A percentile compares a stretch with the other conserved stretches of the same genome.
phyloP scores from a whole-genome alignment of 495 filamentous ascomycete genomes.

The Aspergillus sclerotioniger region DNA sequence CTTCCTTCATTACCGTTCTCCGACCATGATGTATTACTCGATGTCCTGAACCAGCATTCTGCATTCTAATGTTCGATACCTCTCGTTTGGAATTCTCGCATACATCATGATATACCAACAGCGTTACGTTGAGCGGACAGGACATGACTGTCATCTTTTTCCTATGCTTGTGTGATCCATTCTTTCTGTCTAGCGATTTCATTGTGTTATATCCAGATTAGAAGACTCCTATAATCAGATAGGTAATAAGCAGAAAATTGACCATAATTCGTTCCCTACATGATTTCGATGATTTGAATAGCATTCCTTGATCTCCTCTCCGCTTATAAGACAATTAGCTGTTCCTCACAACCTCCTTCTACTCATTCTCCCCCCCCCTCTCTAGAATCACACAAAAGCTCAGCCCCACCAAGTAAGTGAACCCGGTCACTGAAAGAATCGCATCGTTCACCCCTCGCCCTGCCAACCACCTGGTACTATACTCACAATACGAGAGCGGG shows the following conservation, averaged over 20 bases:
- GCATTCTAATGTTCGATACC: conserved; percentile 23
- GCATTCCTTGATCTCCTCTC: too few relatives aligned
- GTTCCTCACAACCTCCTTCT: too few relatives aligned
- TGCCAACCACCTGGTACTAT: too few relatives aligned
- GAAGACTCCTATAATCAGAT: neutral
- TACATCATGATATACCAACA: conserved; percentile 28
- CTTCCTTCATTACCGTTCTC: conserved; percentile 21
- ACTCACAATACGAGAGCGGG: too few relatives aligned
- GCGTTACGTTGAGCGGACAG: conserved; percentile 24
- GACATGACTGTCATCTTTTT: conserved; percentile 12
- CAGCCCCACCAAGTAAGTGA: too few relatives aligned
- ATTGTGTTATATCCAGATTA: conserved; percentile 4
- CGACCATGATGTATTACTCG: conserved; percentile 18
- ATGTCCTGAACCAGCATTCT: conserved; percentile 4
- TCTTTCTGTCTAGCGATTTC: conserved; percentile 19
- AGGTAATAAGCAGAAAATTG: neutral
- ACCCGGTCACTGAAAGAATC: too few relatives aligned
- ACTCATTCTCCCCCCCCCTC: too few relatives aligned
- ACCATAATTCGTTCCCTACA: too few relatives aligned
- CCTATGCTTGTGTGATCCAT: conserved; percentile 9
- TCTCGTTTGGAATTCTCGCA: conserved; percentile 29
- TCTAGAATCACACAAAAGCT: too few relatives aligned
- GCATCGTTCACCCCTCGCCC: too few relatives aligned
- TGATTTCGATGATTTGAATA: too few relatives aligned
- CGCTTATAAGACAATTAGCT: too few relatives aligned